Evolutionary conservation across 1,284 basidiomycete species (phyloP).

Genomic region (Trichosporon asahii): DNA sequence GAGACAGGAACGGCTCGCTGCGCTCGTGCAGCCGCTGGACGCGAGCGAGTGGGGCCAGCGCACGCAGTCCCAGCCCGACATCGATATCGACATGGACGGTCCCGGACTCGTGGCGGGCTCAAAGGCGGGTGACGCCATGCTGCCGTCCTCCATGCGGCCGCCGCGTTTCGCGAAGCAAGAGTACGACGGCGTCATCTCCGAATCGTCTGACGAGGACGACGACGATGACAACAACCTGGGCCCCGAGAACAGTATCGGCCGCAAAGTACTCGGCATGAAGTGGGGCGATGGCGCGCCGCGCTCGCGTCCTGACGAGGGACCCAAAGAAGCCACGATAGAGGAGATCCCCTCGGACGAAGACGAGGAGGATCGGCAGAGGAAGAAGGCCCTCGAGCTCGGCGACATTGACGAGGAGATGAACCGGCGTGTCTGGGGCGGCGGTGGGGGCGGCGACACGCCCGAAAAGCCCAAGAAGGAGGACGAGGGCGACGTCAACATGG

Average conservation of each 20-base stretch:
- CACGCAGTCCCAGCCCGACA: conserved; percentile 18
- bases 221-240: conserved; percentile 52
- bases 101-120: conserved; percentile 16
- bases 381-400: conserved; percentile 53
- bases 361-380: conserved; percentile 26
- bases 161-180: conserved; percentile 72
- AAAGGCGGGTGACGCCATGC: conserved; percentile 39
- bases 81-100: neutral
- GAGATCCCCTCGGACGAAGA: conserved; percentile 30
- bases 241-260: conserved; percentile 36
- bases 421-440: conserved; percentile 80
- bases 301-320: neutral
- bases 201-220: conserved; percentile 76
- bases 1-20: conserved; percentile 39
- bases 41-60: conserved; percentile 52
- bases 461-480: conserved; percentile 39
- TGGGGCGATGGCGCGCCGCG: conserved; percentile 28
- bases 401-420: conserved; percentile 79
- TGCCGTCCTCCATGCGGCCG: conserved; percentile 56
- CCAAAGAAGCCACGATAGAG: conserved; percentile 34
- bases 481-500: conserved; percentile 75
- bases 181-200: conserved; percentile 68
- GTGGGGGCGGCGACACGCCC: conserved; percentile 20
- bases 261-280: conserved; percentile 41
- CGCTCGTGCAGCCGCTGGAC: conserved; percentile 50